Evolutionary conservation across 139 green algal species (phyloP).

Genomic region (Haematococcus sp.): DNA sequence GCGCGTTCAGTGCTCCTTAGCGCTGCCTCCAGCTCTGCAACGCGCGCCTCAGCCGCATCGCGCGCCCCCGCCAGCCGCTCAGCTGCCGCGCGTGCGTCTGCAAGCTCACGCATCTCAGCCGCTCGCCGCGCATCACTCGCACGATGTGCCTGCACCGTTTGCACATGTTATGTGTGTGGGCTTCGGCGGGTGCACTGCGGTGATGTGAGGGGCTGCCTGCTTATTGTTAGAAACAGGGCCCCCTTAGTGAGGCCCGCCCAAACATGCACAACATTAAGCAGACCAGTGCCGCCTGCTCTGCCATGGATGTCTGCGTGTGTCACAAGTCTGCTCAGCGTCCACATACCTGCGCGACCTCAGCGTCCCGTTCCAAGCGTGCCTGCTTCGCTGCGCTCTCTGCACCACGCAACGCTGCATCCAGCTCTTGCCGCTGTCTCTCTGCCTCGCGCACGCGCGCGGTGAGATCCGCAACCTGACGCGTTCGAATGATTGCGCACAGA

Average conservation of each 20-base stretch:
- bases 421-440: conserved; percentile 30
- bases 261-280: not conserved
- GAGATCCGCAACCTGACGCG: too few relatives aligned
- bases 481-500: too few relatives aligned
- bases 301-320: conserved; percentile 20
- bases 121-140: conserved; percentile 4
- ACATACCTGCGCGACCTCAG: not conserved
- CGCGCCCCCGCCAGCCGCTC: conserved; percentile 6
- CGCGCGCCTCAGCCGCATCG: conserved; percentile 24
- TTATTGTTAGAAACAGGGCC: too few relatives aligned
- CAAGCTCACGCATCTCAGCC: conserved; percentile 7
- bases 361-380: conserved; percentile 9
- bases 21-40: conserved; percentile 19
- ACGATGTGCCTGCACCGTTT: not conserved
- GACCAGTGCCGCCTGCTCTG: conserved; percentile 29
- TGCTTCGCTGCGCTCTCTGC: conserved; percentile 24
- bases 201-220: too few relatives aligned
- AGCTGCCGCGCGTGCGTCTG: conserved; percentile 4
- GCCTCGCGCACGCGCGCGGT: conserved; percentile 2
- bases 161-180: too few relatives aligned
- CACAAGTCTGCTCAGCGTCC: not conserved
- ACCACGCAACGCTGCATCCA: conserved; percentile 19
- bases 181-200: too few relatives aligned
- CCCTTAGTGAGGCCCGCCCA: too few relatives aligned
- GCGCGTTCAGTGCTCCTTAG: conserved; percentile 11